Evolutionary conservation across 805 yeast species (phyloP).

Genomic region (Starmerella sirachaensis): DNA sequence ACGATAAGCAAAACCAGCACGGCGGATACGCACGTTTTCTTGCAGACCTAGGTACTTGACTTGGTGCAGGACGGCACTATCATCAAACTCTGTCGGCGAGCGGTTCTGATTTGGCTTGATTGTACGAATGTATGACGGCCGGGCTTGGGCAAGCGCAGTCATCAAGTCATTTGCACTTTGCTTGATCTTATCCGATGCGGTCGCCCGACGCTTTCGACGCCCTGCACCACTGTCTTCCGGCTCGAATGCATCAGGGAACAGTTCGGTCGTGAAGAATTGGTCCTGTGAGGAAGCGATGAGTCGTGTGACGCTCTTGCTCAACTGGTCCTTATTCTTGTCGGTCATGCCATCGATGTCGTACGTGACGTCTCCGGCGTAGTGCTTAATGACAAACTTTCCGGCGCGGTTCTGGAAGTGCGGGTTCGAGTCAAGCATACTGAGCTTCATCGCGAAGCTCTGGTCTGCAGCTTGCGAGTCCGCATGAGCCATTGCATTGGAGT

Average conservation of each 20-base stretch:
- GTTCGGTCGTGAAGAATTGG: conserved; percentile 38
- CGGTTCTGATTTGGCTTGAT: conserved; percentile 93
- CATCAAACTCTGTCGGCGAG: conserved; percentile 81
- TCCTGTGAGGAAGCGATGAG: conserved; percentile 62
- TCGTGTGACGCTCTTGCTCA: conserved; percentile 78
- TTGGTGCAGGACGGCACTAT: conserved; percentile 84
- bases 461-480: conserved; percentile 96
- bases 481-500: conserved; percentile 95
- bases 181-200: conserved; percentile 92
- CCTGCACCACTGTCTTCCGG: conserved; percentile 38
- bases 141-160: conserved; percentile 77
- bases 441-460: conserved; percentile 85
- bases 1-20: conserved; percentile 98
- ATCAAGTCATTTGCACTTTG: conserved; percentile 82
- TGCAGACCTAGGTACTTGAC: conserved; percentile 90
- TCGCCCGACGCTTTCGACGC: conserved; percentile 69
- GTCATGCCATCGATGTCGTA: conserved; percentile 85
- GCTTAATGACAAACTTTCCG: conserved; percentile 78
- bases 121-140: conserved; percentile 93
- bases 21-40: conserved; percentile 91
- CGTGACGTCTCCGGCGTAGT: conserved; percentile 97
- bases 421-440: conserved; percentile 69
- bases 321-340: conserved; percentile 90
- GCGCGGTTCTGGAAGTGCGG: conserved; percentile 84
- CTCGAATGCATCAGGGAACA: conserved; percentile 58